Conservation (phyloP, 805 yeast genomes). For the Blastobotrys chiropterorum region DNA sequence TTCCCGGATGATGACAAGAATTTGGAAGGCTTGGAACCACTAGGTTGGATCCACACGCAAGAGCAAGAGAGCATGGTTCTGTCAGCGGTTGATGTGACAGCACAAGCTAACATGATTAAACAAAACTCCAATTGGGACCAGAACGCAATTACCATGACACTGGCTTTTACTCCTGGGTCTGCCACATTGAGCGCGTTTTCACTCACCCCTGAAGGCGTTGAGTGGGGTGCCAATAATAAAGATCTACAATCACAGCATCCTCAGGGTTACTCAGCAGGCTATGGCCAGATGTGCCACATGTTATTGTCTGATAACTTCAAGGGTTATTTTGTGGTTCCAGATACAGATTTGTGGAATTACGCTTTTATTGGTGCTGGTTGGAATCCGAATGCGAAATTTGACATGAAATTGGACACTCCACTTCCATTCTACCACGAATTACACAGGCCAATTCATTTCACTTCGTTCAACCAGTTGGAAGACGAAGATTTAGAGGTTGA, state of each 20-base stretch:
- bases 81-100: constrained; percentile 64
- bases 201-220: constrained; percentile 56
- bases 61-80: constrained; percentile 56
- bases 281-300: constrained; percentile 59
- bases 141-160: constrained; percentile 51
- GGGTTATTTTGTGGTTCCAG: constrained; percentile 86
- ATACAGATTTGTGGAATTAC: constrained; percentile 82
- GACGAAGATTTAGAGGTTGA: constrained; percentile 43
- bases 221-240: constrained; percentile 68
- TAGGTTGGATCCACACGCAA: constrained; percentile 96
- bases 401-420: constrained; percentile 72
- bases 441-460: constrained; percentile 87
- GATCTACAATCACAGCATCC: constrained; percentile 53
- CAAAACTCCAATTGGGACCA: constrained; percentile 35
- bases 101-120: constrained; percentile 41
- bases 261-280: constrained; percentile 57
- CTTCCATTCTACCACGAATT: constrained; percentile 73
- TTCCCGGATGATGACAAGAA: constrained; percentile 35
- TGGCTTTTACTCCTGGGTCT: constrained; percentile 77
- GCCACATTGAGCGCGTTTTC: constrained; percentile 65
- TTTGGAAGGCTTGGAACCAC: constrained; percentile 57
- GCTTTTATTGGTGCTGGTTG: constrained; percentile 83
- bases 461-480: constrained; percentile 59
- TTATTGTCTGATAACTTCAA: constrained; percentile 65
- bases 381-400: constrained; percentile 54